Conservation (phyloP, 2,329 filamentous ascomycete genomes). For the Talaromyces sp. region DNA sequence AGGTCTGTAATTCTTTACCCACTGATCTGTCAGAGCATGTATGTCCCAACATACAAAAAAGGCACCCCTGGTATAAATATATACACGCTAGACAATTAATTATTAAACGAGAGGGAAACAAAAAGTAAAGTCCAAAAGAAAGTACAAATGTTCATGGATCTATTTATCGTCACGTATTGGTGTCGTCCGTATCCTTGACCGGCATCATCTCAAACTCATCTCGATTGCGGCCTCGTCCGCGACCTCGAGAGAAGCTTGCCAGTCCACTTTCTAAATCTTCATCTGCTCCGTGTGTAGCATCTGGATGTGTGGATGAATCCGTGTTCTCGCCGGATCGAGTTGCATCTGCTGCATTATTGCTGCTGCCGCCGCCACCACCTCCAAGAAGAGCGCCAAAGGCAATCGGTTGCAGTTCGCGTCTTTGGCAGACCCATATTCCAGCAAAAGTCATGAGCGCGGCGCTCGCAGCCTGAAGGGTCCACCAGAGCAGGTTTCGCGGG, state of each 20-base stretch:
- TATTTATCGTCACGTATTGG: conserved; percentile 20
- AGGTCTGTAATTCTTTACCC: not conserved
- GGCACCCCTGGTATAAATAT: not conserved
- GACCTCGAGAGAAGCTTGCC: conserved; percentile 24
- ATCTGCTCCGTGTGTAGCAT: conserved; percentile 9
- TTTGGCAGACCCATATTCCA: conserved; percentile 86
- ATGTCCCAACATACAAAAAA: not conserved
- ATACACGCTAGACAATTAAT: not conserved
- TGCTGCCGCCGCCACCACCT: conserved; percentile 10
- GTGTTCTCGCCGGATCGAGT: conserved; percentile 8
- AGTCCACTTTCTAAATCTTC: conserved; percentile 11
- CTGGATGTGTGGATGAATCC: conserved; percentile 6
- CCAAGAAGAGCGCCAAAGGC: conserved; percentile 63
- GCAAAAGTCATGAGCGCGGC: conserved; percentile 60
- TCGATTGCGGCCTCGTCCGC: conserved; percentile 23
- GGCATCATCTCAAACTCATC: conserved; percentile 31
- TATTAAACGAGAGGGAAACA: not conserved
- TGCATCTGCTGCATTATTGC: conserved; percentile 11
- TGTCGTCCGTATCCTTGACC: conserved; percentile 25
- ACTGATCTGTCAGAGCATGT: not conserved
- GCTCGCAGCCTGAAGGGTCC: conserved; percentile 61
- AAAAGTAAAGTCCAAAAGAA: not conserved
- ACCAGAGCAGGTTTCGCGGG: conserved; percentile 80
- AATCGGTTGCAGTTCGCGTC: conserved; percentile 82
- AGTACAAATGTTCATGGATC: not conserved